Conservation (phyloP, 805 yeast species). For the Wickerhamomyces bovis region DNA sequence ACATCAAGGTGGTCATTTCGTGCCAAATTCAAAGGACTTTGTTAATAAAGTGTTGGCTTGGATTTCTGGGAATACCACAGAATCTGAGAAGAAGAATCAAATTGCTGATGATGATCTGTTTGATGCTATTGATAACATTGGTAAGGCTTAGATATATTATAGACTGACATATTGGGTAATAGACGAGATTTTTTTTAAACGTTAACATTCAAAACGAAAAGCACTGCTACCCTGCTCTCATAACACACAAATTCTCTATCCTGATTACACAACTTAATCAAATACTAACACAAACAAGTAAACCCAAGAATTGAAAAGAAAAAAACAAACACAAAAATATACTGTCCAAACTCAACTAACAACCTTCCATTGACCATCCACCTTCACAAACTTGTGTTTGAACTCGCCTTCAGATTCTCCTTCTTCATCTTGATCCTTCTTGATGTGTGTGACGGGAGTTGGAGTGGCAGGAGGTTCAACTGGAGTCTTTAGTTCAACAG, state of each 20-base stretch:
- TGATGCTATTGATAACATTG: slow-evolving; percentile 34
- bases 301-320: too few relatives aligned
- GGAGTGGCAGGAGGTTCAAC: slow-evolving; percentile 5
- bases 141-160: slow-evolving; percentile 21
- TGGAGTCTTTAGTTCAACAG: slow-evolving; percentile 2
- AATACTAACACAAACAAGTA: not conserved
- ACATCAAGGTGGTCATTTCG: slow-evolving; percentile 96
- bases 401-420: slow-evolving; percentile 4
- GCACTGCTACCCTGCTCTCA: too few relatives aligned
- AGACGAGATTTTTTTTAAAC: too few relatives aligned
- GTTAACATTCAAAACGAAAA: too few relatives aligned
- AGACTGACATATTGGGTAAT: not conserved
- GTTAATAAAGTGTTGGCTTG: slow-evolving; percentile 29
- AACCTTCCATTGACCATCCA: slow-evolving; percentile 12
- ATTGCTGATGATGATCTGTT: slow-evolving; percentile 29
- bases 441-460: slow-evolving; percentile 1
- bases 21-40: slow-evolving; percentile 70
- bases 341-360: not conserved
- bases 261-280: not conserved
- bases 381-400: slow-evolving; percentile 13
- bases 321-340: not conserved
- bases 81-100: slow-evolving; percentile 2
- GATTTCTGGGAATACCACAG: slow-evolving; percentile 19
- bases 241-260: not conserved
- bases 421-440: slow-evolving; percentile 3